Conservation (phyloP, 257 asterid species). For the Ajuga chamaepitys region DNA sequence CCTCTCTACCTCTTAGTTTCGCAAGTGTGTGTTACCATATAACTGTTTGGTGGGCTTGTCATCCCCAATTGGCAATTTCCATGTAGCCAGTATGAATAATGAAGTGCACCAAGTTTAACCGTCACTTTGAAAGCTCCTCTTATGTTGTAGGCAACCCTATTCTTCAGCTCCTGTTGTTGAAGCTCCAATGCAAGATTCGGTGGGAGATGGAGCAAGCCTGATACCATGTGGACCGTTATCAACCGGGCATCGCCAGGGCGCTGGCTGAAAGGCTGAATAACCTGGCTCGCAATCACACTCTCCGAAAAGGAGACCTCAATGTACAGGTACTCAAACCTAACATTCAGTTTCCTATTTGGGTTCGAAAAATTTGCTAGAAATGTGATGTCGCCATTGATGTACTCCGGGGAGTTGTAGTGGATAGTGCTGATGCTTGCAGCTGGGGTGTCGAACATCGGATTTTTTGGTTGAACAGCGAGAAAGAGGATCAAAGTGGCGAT, state of each 20-base stretch:
- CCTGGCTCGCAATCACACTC: conserved; percentile 39
- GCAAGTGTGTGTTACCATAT: conserved; percentile 53
- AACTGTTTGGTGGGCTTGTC: conserved; percentile 75
- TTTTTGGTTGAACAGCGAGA: conserved; percentile 49
- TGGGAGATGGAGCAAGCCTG: conserved; percentile 56
- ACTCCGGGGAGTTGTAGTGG: conserved; percentile 45
- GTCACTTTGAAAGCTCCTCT: conserved; percentile 59
- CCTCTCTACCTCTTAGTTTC: conserved; percentile 48
- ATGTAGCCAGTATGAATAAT: conserved; percentile 65
- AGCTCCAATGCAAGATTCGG: conserved; percentile 52
- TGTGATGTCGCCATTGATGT: conserved; percentile 45
- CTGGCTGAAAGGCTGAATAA: conserved; percentile 50
- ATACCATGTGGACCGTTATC: conserved; percentile 49
- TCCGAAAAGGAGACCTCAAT: conserved; percentile 61
- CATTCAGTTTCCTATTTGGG: conserved; percentile 66
- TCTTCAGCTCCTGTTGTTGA: conserved; percentile 53
- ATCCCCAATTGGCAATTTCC: conserved; percentile 67
- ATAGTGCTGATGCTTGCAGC: conserved; percentile 44
- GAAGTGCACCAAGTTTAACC: conserved; percentile 46
- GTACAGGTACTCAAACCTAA: conserved; percentile 47
- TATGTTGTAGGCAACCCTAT: conserved; percentile 48
- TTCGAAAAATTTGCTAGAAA: conserved; percentile 74
- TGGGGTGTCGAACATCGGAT: conserved; percentile 63
- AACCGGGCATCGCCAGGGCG: conserved; percentile 33
- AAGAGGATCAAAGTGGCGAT: conserved; percentile 52